Evolutionary conservation across 2,329 filamentous ascomycete genomes (phyloP), one percentile per base, ranked within the genome.

Genomic region (Ilyonectria destructans): DNA sequence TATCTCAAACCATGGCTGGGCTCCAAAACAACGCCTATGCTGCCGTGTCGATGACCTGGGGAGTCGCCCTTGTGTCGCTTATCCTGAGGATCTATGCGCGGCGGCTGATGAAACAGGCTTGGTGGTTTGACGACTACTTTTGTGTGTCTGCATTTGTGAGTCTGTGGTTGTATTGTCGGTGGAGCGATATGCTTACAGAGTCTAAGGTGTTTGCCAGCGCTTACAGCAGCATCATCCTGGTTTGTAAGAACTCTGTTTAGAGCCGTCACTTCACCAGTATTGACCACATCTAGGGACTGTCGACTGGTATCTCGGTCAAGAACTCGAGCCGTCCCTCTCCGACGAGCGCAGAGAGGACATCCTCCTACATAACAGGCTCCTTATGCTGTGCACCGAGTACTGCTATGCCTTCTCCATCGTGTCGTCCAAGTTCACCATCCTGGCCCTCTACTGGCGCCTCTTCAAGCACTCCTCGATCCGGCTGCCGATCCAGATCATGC

Each of bases 351-450:
- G 46, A 2, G 62, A 62, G 0, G n/a, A 48, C 1, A 54, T 74
- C 1, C 54, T 70, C 2, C 19, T 60, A 6, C 60, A 62, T 5
- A 67, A 70, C 1, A 49, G 73, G n/a, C 62, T 74, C 6, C 35
- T 75, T 19, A n/a, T n/a, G n/a, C n/a, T n/a, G n/a, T n/a, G n/a
- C n/a, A n/a, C n/a, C n/a, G n/a, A n/a, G n/a, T n/a, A n/a, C 51
- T 71, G 17, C 58, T 80, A 80, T 54, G 71, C 74, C 0, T 75
- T 67, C 5, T 75, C 77, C 0, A 74, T 80, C 10, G 76, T 71
- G 2, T 74, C 72, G 1, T 71, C 72, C 10, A 79, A 80, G 51
- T 29, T 79, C 7, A 66, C 77, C 2, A 75, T 79, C 2, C 60
- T 80, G 0, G 71, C 59, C n/a, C n/a, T n/a, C n/a, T n/a, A n/a